phyloP scores from a whole-genome alignment of 495 filamentous ascomycete genomes.

The Trichoderma virens region DNA sequence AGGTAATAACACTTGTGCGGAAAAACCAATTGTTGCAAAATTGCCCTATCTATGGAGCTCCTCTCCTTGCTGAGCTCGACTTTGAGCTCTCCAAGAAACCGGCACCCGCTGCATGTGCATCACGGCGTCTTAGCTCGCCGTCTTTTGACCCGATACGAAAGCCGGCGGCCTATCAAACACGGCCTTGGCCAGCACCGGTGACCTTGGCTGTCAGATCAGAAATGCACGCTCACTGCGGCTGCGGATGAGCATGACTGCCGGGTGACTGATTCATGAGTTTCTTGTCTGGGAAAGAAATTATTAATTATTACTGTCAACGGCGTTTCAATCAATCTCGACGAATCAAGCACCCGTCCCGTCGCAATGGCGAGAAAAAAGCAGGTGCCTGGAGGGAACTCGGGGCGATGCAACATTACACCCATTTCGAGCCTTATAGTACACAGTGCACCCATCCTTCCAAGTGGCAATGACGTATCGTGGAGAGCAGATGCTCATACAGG shows the following conservation, averaged over 20 bases:
- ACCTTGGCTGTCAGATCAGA: background rate
- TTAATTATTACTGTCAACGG: no score
- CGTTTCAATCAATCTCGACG: background rate
- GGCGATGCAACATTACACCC: background rate
- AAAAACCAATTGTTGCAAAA: no score
- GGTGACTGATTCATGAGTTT: background rate
- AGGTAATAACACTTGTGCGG: no score
- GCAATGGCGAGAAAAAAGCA: background rate
- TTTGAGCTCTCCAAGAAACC: no score
- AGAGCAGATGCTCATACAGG: no score
- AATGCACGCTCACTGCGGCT: background rate
- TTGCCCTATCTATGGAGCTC: no score
- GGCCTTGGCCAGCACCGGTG: no score
- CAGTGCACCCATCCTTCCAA: background rate
- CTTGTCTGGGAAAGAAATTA: background rate
- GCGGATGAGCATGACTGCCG: no score
- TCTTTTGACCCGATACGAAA: no score
- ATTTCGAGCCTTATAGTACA: no score
- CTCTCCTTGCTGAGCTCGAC: no score
- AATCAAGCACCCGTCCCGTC: background rate
- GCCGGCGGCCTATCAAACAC: no score
- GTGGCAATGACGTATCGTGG: slow-evolving; percentile 3
- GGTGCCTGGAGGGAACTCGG: slow-evolving; percentile 1
- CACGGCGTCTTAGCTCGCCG: background rate
- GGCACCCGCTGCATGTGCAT: background rate